Percentiles rank a stretch among this genome's conserved stretches.
Evolutionary conservation across 2,329 filamentous ascomycete genomes (phyloP).

Genomic region (Fusarium sp.): DNA sequence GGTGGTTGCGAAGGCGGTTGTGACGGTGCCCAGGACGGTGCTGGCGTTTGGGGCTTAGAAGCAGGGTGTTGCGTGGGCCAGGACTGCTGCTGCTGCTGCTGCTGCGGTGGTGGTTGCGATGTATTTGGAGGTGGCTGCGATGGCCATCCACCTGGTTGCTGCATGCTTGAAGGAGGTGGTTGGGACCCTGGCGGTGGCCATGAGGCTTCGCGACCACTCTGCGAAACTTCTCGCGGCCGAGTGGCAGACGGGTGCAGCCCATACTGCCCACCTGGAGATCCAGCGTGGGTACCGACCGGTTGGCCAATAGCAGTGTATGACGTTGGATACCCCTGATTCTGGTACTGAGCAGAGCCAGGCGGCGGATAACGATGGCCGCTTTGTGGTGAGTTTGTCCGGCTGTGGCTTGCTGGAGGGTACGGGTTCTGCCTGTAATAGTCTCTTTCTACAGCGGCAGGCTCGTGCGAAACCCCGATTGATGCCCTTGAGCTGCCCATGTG

Average conservation of each 20-base stretch:
- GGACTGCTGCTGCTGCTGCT: conserved; percentile 47
- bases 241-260: conserved; percentile 56
- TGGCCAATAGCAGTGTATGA: conserved; percentile 51
- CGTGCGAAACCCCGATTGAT: conserved; percentile 53
- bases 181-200: conserved; percentile 47
- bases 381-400: conserved; percentile 58
- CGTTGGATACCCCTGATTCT: conserved; percentile 57
- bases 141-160: conserved; percentile 46
- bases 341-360: conserved; percentile 53
- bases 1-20: conserved; percentile 49
- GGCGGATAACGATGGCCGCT: conserved; percentile 57
- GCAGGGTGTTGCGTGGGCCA: conserved; percentile 48
- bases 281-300: conserved; percentile 48
- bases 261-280: conserved; percentile 67
- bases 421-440: conserved; percentile 60
- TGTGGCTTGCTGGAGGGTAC: conserved; percentile 49
- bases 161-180: conserved; percentile 35
- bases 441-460: conserved; percentile 49
- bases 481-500: conserved; percentile 57
- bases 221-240: conserved; percentile 55
- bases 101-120: conserved; percentile 47
- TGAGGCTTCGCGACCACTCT: conserved; percentile 49
- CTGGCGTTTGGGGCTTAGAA: conserved; percentile 49
- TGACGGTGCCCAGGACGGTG: conserved; percentile 47
- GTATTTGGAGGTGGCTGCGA: conserved; percentile 46